Evolutionary conservation across 2,329 filamentous ascomycete genomes (phyloP).

Genomic region (Fusarium sp.): DNA sequence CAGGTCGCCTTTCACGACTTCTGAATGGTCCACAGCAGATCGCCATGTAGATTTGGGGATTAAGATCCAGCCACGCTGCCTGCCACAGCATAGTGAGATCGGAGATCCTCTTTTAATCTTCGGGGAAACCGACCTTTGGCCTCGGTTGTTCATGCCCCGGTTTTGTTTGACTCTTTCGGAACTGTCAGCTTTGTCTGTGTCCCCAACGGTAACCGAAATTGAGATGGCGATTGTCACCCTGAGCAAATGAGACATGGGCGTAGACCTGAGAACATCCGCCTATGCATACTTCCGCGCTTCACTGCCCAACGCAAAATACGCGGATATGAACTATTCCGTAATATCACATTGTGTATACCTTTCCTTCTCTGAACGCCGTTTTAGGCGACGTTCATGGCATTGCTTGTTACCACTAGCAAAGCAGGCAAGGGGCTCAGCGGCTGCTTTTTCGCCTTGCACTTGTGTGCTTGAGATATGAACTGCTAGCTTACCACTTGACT

Average conservation of each 20-base stretch:
- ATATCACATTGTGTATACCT: neutral
- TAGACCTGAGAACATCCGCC: neutral
- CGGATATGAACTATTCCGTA: neutral
- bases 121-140: neutral
- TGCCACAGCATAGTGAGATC: neutral
- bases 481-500: neutral
- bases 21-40: neutral
- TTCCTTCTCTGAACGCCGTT: neutral
- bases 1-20: neutral
- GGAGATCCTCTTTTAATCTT: neutral
- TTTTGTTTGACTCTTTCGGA: neutral
- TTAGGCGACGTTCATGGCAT: neutral
- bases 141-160: neutral
- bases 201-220: neutral
- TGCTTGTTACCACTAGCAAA: neutral
- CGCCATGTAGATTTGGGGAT: neutral
- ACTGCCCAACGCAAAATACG: neutral
- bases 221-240: neutral
- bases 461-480: neutral
- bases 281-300: neutral
- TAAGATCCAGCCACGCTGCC: neutral
- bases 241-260: neutral
- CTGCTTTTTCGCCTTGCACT: rapidly evolving
- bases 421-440: neutral
- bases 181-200: neutral